Evolutionary conservation across 129 eudicot species (phyloP).

Genomic region (Daucus carota): DNA sequence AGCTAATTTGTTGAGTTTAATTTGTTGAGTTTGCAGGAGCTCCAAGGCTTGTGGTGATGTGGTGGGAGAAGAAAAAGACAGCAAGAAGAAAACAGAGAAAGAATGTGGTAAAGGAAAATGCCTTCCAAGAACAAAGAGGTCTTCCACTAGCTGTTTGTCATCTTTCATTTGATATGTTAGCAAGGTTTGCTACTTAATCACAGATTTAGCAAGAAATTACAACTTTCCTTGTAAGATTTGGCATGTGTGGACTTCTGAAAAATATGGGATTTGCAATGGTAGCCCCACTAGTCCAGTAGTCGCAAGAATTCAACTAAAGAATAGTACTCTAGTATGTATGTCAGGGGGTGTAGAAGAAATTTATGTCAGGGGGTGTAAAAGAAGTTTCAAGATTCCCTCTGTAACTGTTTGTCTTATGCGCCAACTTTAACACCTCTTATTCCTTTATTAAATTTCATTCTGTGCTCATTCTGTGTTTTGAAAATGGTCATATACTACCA

Average conservation of each 20-base stretch:
- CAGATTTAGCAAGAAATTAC: background rate
- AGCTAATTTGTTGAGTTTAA: background rate
- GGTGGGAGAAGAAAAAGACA: conserved; percentile 29
- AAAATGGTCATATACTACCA: background rate
- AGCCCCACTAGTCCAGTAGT: too few relatives aligned
- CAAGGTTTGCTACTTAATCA: background rate
- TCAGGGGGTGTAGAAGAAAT: background rate
- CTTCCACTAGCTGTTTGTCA: conserved; percentile 19
- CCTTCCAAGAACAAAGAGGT: conserved; percentile 44
- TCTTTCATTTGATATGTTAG: background rate
- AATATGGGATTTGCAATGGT: too few relatives aligned
- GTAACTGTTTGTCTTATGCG: background rate
- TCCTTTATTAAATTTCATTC: background rate
- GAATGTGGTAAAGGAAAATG: conserved; percentile 45
- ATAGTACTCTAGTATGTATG: background rate
- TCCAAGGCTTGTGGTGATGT: conserved; percentile 16
- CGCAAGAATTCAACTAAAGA: background rate
- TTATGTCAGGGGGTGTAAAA: background rate
- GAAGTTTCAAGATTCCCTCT: conserved; percentile 1
- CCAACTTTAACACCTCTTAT: background rate
- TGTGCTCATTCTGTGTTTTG: background rate
- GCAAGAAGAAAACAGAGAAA: conserved; percentile 42
- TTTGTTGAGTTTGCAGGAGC: conserved; percentile 25
- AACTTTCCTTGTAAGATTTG: background rate
- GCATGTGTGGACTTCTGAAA: background rate